These are phyloP conservation scores for Aspergillus sp. DNA, from an alignment of 2,329 filamentous ascomycete genomes.

Conservation along the genomic window DNA sequence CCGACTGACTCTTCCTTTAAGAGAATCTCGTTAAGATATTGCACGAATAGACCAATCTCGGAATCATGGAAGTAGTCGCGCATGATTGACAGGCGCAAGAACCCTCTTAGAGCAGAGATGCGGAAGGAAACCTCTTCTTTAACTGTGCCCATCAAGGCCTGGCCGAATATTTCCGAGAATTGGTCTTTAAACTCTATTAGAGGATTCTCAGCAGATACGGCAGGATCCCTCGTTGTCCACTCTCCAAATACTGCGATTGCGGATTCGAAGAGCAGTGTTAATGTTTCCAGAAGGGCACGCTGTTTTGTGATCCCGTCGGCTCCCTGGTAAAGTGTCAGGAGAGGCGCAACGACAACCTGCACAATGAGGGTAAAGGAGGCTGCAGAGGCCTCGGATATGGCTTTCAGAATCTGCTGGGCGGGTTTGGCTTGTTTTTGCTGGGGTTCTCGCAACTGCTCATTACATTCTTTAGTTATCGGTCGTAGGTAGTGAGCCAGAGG, in stretches of 20 bases:
- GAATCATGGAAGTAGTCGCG: conserved; percentile 51
- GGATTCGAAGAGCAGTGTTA: conserved; percentile 59
- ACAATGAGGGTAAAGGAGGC: conserved; percentile 57
- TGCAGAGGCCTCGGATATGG: conserved; percentile 55
- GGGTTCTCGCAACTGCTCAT: conserved; percentile 66
- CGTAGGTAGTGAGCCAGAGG: conserved; percentile 56
- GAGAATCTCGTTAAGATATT: conserved; percentile 61
- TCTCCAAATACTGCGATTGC: conserved; percentile 57
- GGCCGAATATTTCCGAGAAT: conserved; percentile 55
- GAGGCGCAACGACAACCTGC: conserved; percentile 55
- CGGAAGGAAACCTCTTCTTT: conserved; percentile 54
- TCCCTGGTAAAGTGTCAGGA: conserved; percentile 61
- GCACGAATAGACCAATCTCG: conserved; percentile 53
- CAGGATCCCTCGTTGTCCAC: conserved; percentile 49
- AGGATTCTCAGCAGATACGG: conserved; percentile 41
- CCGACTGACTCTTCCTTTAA: conserved; percentile 58
- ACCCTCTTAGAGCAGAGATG: conserved; percentile 47
- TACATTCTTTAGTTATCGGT: conserved; percentile 65
- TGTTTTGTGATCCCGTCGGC: conserved; percentile 63
- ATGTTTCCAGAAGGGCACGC: conserved; percentile 61
- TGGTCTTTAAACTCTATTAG: conserved; percentile 51
- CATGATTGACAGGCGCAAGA: conserved; percentile 48
- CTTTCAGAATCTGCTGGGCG: conserved; percentile 60
- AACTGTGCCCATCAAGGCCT: conserved; percentile 52
- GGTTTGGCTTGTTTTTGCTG: conserved; percentile 68